Base-by-base conservation (phyloP, 2,329 filamentous ascomycete species). In the Conoideocrella luteorostrata region DNA sequence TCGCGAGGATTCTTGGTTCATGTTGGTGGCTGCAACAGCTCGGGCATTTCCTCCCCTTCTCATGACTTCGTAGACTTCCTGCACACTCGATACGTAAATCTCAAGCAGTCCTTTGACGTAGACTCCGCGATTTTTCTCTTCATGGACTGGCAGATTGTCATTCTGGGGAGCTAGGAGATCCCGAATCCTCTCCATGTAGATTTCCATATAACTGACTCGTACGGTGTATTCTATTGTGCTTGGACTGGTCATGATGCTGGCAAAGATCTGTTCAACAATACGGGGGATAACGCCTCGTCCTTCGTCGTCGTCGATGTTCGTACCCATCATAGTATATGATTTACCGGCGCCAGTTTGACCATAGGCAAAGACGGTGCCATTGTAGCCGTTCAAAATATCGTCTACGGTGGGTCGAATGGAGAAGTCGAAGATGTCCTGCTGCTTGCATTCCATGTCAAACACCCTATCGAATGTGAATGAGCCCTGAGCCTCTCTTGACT, bases 151-250 rank as follows among this genome's bases (percentile, higher is more conserved):
- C 41, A 98, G 72, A 61, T 97, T 97, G 70, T 96, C 91, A 66
- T 97, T 95, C 48, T 90, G 86, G 10, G 93, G 93, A 20, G 85
- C 82, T 51, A 98, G 72, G 58, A 98, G 69, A 80, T 98, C 93
- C 58, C 91, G 82, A 64, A 98, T 97, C 55, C 86, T 82, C 71
- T 98, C 93, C 93, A 97, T 98, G 73, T 98, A 98, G 52, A 98
- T 97, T 68, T 98, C 93, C 90, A 98, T 96, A 68, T 97, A 97
- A 66, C 89, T 95, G 60, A 97, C 91, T 45, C 90, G 82, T 42
- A 98, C 91, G n/a, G 90, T 97, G 67, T 97, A 97, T 68, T 97
- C 93, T 63, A 97, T 96, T 54, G 88, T 95, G 57, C 83, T 83
- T 34, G 91, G 88, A 56, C 89, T 95, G 18, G 86, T 82, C 68